Base-by-base conservation (phyloP, 1,284 basidiomycete species). In the Macrocybe sp. region DNA sequence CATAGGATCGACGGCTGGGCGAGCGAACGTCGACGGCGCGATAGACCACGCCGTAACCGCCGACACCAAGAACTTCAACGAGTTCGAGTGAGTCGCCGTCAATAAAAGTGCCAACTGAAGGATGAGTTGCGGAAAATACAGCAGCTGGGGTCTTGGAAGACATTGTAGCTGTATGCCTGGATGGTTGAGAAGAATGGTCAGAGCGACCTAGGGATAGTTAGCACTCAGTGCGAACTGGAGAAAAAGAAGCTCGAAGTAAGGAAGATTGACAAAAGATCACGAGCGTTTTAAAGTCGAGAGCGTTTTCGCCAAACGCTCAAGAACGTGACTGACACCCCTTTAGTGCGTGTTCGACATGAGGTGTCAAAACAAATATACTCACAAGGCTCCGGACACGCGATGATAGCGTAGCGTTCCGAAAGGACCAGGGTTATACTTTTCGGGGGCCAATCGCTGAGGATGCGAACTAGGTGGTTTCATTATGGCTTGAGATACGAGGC, bases 31-130 rank as follows among this genome's bases (percentile, higher is more conserved):
- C 89, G 52, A 90, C 73, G 32, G 90, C 94, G 52, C 89, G 89
- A 69, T 97, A 98, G 43, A 97, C 95, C 59, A 97, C 89, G 52
- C 96, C 96, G 65, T 97, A 98, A 22, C 94, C 94, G 39, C 96
- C 96, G 45, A 92, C 81, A 45, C 96, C 96, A 47, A 99, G 82
- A 47, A 96, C 81, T 60, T 91, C 84, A 59, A 93, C 82, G 59
- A 97, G 88, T 70, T 95, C 84, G 52, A 97, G 81, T 39, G 82
- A 74, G 52, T 83, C 87, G 59, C 83, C 78, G 74, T 92, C 89
- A 70, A 94, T 89, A 69, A 80, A 69, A 46, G 85, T 85, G 53
- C 86, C 85, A 58, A 87, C 71, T 53, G 80, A 74, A 48, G 86
- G 85, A 58, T 86, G 84, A 47, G 61, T 52, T 53, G 63, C 56